phyloP scores from a whole-genome alignment of 768 basidiomycete species.

The Tulasnella sp. region DNA sequence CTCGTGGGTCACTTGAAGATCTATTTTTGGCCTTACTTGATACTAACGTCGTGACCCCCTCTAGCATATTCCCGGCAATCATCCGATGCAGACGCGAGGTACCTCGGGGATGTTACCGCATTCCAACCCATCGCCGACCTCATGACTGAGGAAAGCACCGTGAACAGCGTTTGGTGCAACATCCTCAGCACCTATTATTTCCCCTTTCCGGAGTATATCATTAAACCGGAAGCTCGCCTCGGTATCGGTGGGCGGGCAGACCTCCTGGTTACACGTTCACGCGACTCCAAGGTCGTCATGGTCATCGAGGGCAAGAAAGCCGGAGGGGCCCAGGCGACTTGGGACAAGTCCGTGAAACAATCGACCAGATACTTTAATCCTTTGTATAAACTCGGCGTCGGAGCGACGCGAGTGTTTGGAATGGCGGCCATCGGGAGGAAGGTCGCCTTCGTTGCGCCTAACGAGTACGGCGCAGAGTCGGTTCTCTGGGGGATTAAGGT shows the following conservation, averaged over 20 bases:
- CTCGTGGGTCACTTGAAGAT: background rate
- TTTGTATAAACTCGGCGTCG: background rate
- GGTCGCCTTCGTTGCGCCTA: conserved; percentile 4
- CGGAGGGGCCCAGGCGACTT: background rate
- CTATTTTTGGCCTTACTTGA: background rate
- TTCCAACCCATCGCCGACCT: background rate
- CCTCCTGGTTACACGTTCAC: background rate
- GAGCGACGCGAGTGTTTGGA: background rate
- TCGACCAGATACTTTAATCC: background rate
- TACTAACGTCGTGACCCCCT: background rate
- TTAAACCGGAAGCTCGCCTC: background rate
- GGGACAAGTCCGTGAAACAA: conserved; percentile 1
- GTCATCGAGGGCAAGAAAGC: background rate
- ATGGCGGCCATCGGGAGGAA: background rate
- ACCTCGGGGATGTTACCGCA: background rate
- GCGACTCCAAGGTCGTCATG: conserved; percentile 1
- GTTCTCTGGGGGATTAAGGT: background rate
- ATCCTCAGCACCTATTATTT: conserved; percentile 2
- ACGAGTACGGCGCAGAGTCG: background rate
- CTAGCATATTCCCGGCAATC: background rate
- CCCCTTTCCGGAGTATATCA: conserved; percentile 11
- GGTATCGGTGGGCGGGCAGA: background rate
- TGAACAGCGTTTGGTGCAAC: conserved; percentile 7
- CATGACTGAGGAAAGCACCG: conserved; percentile 11
- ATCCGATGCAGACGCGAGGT: background rate